phyloP scores from a whole-genome alignment of 208 protist species.

The Wallacemonas sp. region DNA sequence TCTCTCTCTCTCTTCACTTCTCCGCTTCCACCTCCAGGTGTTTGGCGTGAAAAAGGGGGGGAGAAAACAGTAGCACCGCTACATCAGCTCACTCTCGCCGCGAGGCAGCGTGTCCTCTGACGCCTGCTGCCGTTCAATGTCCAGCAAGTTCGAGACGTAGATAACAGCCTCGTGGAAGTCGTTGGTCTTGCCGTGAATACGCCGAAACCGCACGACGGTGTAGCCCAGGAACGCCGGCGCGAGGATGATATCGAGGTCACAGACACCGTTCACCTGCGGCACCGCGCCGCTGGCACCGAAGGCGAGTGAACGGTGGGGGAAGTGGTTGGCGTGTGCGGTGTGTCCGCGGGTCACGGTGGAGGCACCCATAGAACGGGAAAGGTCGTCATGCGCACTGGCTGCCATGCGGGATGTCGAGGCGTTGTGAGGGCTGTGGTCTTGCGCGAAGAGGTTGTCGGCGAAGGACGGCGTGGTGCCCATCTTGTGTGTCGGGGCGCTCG shows the following conservation, averaged over 20 bases:
- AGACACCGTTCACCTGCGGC: slow-evolving; percentile 53
- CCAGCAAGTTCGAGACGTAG: slow-evolving; percentile 74
- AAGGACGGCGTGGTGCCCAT: background rate
- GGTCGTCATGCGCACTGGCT: background rate
- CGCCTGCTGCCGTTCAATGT: slow-evolving; percentile 75
- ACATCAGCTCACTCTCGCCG: slow-evolving; percentile 87
- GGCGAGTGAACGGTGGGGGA: slow-evolving; percentile 49
- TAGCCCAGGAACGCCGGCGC: slow-evolving; percentile 72
- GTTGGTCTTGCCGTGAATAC: slow-evolving; percentile 80
- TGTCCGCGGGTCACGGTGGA: background rate
- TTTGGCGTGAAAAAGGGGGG: background rate
- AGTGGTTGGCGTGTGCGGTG: background rate
- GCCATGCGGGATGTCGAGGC: background rate
- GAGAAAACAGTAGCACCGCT: slow-evolving; percentile 1
- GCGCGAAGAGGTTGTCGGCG: background rate
- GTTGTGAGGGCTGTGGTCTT: background rate
- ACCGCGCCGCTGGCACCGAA: slow-evolving; percentile 45
- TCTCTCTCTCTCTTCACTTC: background rate
- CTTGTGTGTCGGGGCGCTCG: background rate
- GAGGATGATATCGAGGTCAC: slow-evolving; percentile 79
- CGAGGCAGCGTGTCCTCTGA: slow-evolving; percentile 79
- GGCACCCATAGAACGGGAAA: slow-evolving; percentile 1
- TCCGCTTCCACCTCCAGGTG: background rate
- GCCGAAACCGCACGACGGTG: slow-evolving; percentile 72
- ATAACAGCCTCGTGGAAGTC: slow-evolving; percentile 87